Base-by-base conservation (phyloP, 225 moss, liverwort and hornwort species). In the Bryum argenteum region DNA sequence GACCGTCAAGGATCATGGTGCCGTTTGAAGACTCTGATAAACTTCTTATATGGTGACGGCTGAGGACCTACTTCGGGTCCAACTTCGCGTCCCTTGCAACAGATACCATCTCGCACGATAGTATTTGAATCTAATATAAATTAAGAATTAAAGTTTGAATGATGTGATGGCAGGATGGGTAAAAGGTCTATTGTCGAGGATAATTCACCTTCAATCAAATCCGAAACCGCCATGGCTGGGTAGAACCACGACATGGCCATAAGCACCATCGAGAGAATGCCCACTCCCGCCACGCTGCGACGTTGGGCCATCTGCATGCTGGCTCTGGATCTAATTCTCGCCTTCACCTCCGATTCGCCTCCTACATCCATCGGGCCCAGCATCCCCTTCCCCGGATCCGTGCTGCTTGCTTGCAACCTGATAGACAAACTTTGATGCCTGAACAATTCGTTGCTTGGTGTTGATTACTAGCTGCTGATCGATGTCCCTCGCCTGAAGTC, bases 171-270 rank as follows among this genome's bases (percentile, higher is more conserved):
- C 40, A 72, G 37, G 38, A 11, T 45, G 45, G 13, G 48, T 14
- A 48, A 16, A 15, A 24, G 16, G 56, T 17, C 47, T 52, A 53
- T 15, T 40, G 73, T 8, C 19, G 10, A 74, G 33, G 52, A 58
- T 8, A 64, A 63, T 74, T 75, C 75, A 79, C 79, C 65, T 54
- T 83, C 62, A 67, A 64, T 70, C 75, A 87, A 61, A 87, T 92
- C 90, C 45, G 79, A 79, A 10, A 69, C 63, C 41, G 74, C 79
- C 69, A 58, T 47, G 39, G 62, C 26, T 24, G 67, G 54, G 38
- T 37, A 53, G 2, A 11, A 11, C n/a, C 61, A 55, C 67, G 44
- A 57, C 74, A 55, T 39, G 33, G 54, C 67, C 24, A 73, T n/a
- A 55, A 73, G 62, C 39, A 67, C 15, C 47, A 55, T 48, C 55